Base-by-base conservation (phyloP, 2,329 filamentous ascomycete genomes). In the Dactylellina sp. region DNA sequence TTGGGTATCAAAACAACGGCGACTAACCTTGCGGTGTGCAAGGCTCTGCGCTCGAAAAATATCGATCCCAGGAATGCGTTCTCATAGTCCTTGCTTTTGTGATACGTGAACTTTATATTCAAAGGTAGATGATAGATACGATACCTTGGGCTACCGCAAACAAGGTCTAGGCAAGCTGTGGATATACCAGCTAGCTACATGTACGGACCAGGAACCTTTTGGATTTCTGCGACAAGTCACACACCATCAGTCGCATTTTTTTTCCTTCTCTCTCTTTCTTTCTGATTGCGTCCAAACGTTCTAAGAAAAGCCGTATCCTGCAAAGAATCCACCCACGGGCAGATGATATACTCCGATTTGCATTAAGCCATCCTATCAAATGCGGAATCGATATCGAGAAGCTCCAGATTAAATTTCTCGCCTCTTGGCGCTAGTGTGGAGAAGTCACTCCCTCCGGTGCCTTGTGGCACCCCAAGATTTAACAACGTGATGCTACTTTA, bases 211-310 rank as follows among this genome's bases (percentile, higher is more conserved):
- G 28, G 28, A 37, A 20, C 20, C 32, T 60, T 47, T 37, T 60
- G n/a, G 28, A 25, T 46, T 25, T 60, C 63, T 53, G 55, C 46
- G 46, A 60, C 63, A 68, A 7, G 63, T 47, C 59, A 53, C 53
- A 68, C 63, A 68, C 63, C 63, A 59, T 37, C 52, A 66, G 39
- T 60, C 42, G 53, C 53, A 60, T 68, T 68, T 57, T 66, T n/a
- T n/a, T n/a, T n/a, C n/a, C n/a, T n/a, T n/a, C n/a, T n/a, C n/a
- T n/a, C n/a, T n/a, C n/a, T n/a, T n/a, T 32, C 28, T 9, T 32
- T 32, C 28, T 50, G 20, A 52, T 46, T 55, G 32, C 32, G 16
- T 39, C 24, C 35, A 7, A 24, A n/a, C 18, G 16, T 39, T 25
- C 16, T 22, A 5, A 40, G 18, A 18, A 18, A 46, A 32, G 39